These are phyloP conservation scores for Cardiospermum halicacabum DNA, from an alignment of 345 rosid species.

Conservation along the genomic window DNA sequence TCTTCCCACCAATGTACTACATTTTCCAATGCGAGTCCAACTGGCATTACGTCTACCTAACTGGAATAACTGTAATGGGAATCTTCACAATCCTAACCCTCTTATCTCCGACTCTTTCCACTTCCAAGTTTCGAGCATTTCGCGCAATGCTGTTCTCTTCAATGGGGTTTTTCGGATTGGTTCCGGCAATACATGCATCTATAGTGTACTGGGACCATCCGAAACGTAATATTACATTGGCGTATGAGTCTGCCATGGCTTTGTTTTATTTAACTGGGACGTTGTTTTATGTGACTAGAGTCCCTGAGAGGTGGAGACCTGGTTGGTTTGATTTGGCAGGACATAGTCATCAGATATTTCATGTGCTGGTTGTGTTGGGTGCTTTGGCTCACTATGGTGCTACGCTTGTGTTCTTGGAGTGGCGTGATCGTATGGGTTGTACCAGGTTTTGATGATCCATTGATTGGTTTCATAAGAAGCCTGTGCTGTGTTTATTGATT, in stretches of 20 bases:
- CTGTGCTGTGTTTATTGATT: not conserved
- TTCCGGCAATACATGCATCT: conserved; percentile 61
- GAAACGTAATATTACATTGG: conserved; percentile 41
- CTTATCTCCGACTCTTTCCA: conserved; percentile 57
- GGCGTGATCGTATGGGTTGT: conserved; percentile 65
- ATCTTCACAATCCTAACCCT: conserved; percentile 63
- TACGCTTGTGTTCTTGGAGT: conserved; percentile 64
- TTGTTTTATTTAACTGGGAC: conserved; percentile 73
- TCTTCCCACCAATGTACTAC: conserved; percentile 84
- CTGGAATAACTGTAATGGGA: conserved; percentile 72
- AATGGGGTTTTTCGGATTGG: conserved; percentile 73
- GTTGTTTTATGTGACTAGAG: conserved; percentile 54
- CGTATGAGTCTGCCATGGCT: conserved; percentile 73
- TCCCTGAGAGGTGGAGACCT: conserved; percentile 78
- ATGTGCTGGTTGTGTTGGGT: conserved; percentile 77
- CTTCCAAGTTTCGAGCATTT: conserved; percentile 50
- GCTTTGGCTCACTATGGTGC: conserved; percentile 92
- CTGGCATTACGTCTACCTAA: conserved; percentile 74
- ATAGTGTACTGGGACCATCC: conserved; percentile 80
- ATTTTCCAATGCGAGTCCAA: conserved; percentile 73
- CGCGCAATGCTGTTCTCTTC: conserved; percentile 66
- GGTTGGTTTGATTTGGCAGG: conserved; percentile 87
- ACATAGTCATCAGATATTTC: conserved; percentile 91
- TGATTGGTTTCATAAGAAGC: too few relatives aligned
- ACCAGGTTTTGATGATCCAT: not conserved